Conservation (phyloP, 2,329 filamentous ascomycete species). For the Coniochaeta pulveracea region DNA sequence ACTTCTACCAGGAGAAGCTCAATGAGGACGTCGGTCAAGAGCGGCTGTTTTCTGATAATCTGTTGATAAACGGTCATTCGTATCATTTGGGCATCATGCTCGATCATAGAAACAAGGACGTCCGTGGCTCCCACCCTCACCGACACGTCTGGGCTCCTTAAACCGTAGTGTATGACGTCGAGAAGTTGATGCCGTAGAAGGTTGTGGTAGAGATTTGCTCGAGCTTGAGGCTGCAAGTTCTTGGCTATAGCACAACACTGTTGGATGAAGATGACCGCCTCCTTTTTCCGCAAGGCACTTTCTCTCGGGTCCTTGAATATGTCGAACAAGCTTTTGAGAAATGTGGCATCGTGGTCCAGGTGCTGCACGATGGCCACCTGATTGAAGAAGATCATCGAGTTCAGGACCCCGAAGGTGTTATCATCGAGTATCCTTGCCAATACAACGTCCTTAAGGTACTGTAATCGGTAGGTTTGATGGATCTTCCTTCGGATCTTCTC, state of each 20-base stretch:
- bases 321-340: slow-evolving; percentile 75
- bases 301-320: slow-evolving; percentile 62
- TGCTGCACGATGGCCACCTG: slow-evolving; percentile 97
- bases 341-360: slow-evolving; percentile 69
- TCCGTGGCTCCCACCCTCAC: slow-evolving; percentile 90
- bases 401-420: slow-evolving; percentile 93
- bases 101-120: slow-evolving; percentile 85
- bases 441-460: slow-evolving; percentile 98
- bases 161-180: slow-evolving; percentile 80
- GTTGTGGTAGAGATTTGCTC: slow-evolving; percentile 77
- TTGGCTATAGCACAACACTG: slow-evolving; percentile 93
- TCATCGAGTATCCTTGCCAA: slow-evolving; percentile 93
- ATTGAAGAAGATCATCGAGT: slow-evolving; percentile 97
- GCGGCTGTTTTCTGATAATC: slow-evolving; percentile 74
- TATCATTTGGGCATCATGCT: slow-evolving; percentile 92
- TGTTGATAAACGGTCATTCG: slow-evolving; percentile 87
- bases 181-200: slow-evolving; percentile 83
- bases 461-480: slow-evolving; percentile 87
- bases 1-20: slow-evolving; percentile 84
- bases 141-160: slow-evolving; percentile 72
- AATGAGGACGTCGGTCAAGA: slow-evolving; percentile 84
- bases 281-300: slow-evolving; percentile 69
- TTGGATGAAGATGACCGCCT: slow-evolving; percentile 92
- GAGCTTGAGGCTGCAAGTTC: slow-evolving; percentile 74
- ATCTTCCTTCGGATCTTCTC: slow-evolving; percentile 77